Evolutionary conservation across 2,329 filamentous ascomycete species (phyloP).

Genomic region (Diaporthe destruens): DNA sequence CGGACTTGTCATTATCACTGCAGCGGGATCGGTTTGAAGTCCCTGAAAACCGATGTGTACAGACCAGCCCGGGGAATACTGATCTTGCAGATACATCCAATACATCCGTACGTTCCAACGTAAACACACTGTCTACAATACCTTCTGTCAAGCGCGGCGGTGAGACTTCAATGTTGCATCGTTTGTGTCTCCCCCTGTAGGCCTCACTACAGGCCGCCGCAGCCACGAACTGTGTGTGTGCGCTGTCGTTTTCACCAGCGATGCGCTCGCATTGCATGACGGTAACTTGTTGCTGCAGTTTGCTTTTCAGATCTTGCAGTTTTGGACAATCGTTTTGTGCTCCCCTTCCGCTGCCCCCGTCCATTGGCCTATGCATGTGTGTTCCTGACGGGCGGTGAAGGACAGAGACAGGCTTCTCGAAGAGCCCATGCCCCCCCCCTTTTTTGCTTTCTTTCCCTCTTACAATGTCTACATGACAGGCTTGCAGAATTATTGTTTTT

Average conservation of each 20-base stretch:
- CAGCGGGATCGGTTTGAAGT: constrained; percentile 14
- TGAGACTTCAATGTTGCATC: constrained; percentile 19
- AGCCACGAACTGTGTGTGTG: constrained; percentile 25
- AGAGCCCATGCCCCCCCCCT: background rate
- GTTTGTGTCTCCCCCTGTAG: constrained; percentile 7
- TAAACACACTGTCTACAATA: background rate
- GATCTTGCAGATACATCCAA: constrained; percentile 4
- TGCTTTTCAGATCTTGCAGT: constrained; percentile 32
- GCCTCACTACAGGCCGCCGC: constrained; percentile 16
- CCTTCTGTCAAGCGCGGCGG: constrained; percentile 10
- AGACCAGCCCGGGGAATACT: background rate
- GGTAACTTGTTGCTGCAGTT: constrained; percentile 5
- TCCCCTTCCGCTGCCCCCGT: no score
- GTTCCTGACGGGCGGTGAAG: constrained; percentile 26
- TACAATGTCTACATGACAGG: background rate
- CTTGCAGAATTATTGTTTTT: background rate
- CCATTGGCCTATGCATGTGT: background rate
- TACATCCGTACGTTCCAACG: background rate
- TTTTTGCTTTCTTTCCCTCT: background rate
- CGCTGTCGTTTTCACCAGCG: constrained; percentile 31
- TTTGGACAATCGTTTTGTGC: constrained; percentile 1
- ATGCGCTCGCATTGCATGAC: constrained; percentile 17
- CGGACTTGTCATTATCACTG: background rate
- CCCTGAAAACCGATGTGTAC: background rate
- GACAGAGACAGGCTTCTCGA: constrained; percentile 11